Evolutionary conservation across 805 yeast genomes (phyloP).

Genomic region (Kodamaea sagamina): DNA sequence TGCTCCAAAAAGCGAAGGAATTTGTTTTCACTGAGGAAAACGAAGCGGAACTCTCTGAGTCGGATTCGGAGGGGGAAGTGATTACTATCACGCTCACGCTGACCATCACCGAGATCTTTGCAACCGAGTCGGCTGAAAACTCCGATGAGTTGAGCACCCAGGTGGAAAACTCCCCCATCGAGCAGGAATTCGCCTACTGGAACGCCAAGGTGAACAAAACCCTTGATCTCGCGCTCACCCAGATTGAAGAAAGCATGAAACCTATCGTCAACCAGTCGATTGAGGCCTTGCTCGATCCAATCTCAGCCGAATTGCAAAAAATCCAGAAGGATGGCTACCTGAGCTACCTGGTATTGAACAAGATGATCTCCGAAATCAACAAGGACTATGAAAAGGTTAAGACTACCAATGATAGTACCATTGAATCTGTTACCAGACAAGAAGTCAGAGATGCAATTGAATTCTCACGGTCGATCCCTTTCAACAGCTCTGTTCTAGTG

Average conservation of each 20-base stretch:
- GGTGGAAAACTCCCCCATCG: conserved; percentile 17
- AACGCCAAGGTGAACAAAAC: conserved; percentile 35
- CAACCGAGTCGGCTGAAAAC: not conserved
- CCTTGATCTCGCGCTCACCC: conserved; percentile 33
- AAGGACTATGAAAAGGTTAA: conserved; percentile 36
- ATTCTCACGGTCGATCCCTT: conserved; percentile 26
- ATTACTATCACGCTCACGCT: conserved; percentile 14
- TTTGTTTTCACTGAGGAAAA: conserved; percentile 6
- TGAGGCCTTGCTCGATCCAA: conserved; percentile 25
- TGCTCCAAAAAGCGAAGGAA: conserved; percentile 10
- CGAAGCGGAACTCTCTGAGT: not conserved
- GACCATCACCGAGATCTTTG: conserved; percentile 2
- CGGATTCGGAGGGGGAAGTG: not conserved
- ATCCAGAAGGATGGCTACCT: conserved; percentile 32
- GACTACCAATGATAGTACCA: conserved; percentile 17
- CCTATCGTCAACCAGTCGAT: conserved; percentile 27
- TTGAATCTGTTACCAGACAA: conserved; percentile 32
- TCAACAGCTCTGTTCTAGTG: conserved; percentile 22
- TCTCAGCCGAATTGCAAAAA: conserved; percentile 28
- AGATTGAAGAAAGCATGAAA: conserved; percentile 34
- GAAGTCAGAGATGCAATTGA: conserved; percentile 37
- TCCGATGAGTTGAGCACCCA: conserved; percentile 5
- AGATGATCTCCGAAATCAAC: conserved; percentile 32
- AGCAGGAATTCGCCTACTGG: conserved; percentile 37
- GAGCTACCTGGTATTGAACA: conserved; percentile 33